Base-by-base conservation (phyloP, 169 alveolate genomes). In the Fabrea salina region DNA sequence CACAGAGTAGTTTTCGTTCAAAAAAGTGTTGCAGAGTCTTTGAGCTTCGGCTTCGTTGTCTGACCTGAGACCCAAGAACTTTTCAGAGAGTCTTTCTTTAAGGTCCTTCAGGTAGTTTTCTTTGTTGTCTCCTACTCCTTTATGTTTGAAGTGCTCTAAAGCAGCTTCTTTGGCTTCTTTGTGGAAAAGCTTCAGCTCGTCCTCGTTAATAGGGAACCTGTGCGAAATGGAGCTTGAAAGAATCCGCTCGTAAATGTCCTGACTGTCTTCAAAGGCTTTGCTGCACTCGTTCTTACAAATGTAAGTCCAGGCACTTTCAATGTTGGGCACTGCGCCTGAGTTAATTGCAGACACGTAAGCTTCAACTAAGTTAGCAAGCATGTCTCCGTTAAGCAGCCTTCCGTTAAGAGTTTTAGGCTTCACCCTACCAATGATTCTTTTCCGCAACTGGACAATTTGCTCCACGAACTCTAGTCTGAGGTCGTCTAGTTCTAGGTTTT, bases 261-360 rank as follows among this genome's bases (percentile, higher is more conserved):
- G 44, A 3, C 93, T 90, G 19, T 87, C 89, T 25, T 85, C 59
- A 27, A 82, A 59, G 0, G 89, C 94, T 50, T 82, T 88, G 16
- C 82, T 74, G 50, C 89, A 80, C 77, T 92, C 95, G 64, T 82
- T 84, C 56, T 92, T 82, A 82, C 96, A 89, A 56, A 92, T 89
- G 54, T 88, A 89, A 11, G 89, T 79, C 97, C 97, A 93, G 39
- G 95, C 89, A 41, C 88, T 80, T 72, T 93, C 94, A 54, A 93
- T 86, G 58, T 84, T 87, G 4, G 97, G 97, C 27, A 90, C 89
- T 19, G 86, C 91, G 35, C 95, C 97, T 25, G 78, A 79, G 80
- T 93, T 93, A 16, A 93, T 84, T 8, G 95, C 93, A 13, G 67
- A 76, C 2, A 93, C 84, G 74, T 88, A 93, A 41, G 86, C 76